Conservation (phyloP, 345 rosid species). For the Populus tremula region DNA sequence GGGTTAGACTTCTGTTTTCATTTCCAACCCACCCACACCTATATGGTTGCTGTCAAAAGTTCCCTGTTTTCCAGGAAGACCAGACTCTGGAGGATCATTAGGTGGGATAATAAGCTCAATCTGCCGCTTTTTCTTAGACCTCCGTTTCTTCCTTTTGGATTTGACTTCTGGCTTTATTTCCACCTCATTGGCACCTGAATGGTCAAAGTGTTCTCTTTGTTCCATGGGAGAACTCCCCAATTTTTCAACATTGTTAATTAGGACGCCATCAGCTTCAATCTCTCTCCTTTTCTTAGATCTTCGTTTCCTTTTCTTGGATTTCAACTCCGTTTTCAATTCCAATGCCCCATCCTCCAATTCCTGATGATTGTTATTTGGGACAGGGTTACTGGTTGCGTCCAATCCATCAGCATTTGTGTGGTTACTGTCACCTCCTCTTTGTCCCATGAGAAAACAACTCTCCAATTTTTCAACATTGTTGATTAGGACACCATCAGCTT, state of each 20-base stretch:
- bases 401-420: neutral
- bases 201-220: neutral
- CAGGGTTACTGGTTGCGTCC: no score
- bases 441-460: neutral
- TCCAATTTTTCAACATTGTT: neutral
- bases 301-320: slow-evolving; percentile 3
- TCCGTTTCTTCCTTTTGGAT: neutral
- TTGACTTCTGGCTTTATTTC: neutral
- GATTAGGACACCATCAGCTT: neutral
- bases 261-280: neutral
- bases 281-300: neutral
- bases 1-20: neutral
- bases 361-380: no score
- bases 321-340: neutral
- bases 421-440: neutral
- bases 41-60: neutral
- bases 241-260: neutral
- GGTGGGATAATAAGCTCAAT: neutral
- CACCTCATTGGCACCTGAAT: neutral
- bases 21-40: neutral
- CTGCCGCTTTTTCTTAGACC: neutral
- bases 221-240: neutral
- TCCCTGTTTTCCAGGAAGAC: neutral
- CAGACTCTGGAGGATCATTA: neutral
- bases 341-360: neutral